phyloP scores from a whole-genome alignment of 2,329 filamentous ascomycete species.

The Fonsecaea nubica region DNA sequence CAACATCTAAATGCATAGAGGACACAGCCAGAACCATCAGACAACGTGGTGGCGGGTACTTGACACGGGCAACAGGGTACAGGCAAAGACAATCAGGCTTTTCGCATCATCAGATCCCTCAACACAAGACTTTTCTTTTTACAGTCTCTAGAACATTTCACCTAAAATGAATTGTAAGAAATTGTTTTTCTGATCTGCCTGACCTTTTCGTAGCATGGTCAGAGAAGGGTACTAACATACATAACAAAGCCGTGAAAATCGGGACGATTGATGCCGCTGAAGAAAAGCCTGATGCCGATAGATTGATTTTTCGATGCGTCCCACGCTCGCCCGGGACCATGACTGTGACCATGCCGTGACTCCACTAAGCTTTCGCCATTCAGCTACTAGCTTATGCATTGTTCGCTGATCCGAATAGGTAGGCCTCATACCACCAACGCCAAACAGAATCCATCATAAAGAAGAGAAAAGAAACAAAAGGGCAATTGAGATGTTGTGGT shows the following conservation, averaged over 20 bases:
- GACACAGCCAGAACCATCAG: slow-evolving; percentile 30
- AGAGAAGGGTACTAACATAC: slow-evolving; percentile 57
- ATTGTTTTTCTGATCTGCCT: slow-evolving; percentile 38
- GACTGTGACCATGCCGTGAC: slow-evolving; percentile 35
- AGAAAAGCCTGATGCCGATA: slow-evolving; percentile 48
- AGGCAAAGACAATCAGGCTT: slow-evolving; percentile 35
- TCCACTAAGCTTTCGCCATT: slow-evolving; percentile 37
- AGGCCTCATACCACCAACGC: slow-evolving; percentile 40
- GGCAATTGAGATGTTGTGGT: slow-evolving; percentile 35
- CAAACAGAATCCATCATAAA: slow-evolving; percentile 38
- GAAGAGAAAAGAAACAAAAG: slow-evolving; percentile 37
- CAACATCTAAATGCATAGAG: slow-evolving; percentile 26
- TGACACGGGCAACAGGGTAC: slow-evolving; percentile 22
- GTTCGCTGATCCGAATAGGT: slow-evolving; percentile 32
- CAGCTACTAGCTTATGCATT: slow-evolving; percentile 38
- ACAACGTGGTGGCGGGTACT: slow-evolving; percentile 36
- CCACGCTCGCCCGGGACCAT: slow-evolving; percentile 33
- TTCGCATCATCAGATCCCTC: slow-evolving; percentile 33
- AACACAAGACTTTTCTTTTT: slow-evolving; percentile 26
- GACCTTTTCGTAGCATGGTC: slow-evolving; percentile 30
- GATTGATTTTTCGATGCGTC: slow-evolving; percentile 39
- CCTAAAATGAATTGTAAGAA: slow-evolving; percentile 37
- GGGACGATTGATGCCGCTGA: slow-evolving; percentile 47
- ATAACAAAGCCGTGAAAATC: slow-evolving; percentile 44
- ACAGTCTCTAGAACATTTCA: slow-evolving; percentile 32